A percentile compares a stretch with the other conserved stretches of the same genome.
These are phyloP conservation scores for Hypoxylon sp. DNA, from an alignment of 2,329 filamentous ascomycete genomes.

Conservation along the genomic window DNA sequence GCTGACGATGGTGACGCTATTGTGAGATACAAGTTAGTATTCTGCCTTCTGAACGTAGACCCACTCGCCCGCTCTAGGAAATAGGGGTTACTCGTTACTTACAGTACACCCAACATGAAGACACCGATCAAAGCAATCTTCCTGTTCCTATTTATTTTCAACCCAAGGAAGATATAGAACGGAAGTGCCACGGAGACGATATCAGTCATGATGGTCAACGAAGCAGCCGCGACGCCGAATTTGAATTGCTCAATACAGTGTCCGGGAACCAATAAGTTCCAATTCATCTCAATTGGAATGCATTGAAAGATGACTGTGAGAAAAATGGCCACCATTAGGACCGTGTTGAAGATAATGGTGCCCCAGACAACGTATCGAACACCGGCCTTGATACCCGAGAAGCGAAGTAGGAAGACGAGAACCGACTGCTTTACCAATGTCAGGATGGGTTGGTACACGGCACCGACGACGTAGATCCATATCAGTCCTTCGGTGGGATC, in stretches of 20 bases:
- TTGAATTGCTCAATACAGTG: conserved; percentile 48
- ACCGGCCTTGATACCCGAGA: conserved; percentile 54
- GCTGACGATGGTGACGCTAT: conserved; percentile 50
- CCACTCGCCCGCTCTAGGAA: background rate
- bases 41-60: background rate
- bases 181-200: conserved; percentile 57
- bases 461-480: conserved; percentile 56
- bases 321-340: conserved; percentile 55
- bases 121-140: conserved; percentile 57
- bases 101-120: conserved; percentile 55
- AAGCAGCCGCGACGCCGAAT: conserved; percentile 38
- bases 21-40: conserved; percentile 7
- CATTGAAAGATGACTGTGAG: conserved; percentile 58
- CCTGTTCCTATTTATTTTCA: conserved; percentile 56
- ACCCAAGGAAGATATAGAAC: conserved; percentile 57
- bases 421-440: conserved; percentile 61
- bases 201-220: conserved; percentile 58
- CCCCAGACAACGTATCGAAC: conserved; percentile 51
- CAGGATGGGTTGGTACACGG: conserved; percentile 61
- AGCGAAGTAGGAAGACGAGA: conserved; percentile 59
- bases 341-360: conserved; percentile 53
- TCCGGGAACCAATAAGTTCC: conserved; percentile 52
- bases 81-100: conserved; percentile 27
- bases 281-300: conserved; percentile 53
- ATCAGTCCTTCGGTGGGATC: conserved; percentile 44